Percentiles rank a stretch among this genome's conserved stretches.
These are phyloP conservation scores for Sarcomyxa edulis DNA, from an alignment of 768 basidiomycete genomes.

Conservation along the genomic window DNA sequence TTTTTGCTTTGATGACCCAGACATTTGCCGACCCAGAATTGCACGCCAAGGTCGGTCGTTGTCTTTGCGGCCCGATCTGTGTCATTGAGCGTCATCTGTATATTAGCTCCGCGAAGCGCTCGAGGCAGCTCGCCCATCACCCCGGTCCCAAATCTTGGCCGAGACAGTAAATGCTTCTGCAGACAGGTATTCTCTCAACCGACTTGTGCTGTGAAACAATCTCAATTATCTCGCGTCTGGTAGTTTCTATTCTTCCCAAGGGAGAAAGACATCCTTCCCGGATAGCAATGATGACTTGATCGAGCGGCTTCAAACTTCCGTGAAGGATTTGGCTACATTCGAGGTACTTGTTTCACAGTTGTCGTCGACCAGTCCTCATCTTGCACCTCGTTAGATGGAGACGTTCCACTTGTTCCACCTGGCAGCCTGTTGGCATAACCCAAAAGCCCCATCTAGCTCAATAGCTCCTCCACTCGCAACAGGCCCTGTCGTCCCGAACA, in stretches of 20 bases:
- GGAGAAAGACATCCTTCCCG: constrained; percentile 74
- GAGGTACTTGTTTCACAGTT: constrained; percentile 42
- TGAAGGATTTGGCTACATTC: constrained; percentile 55
- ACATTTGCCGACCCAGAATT: constrained; percentile 55
- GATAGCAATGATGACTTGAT: constrained; percentile 69
- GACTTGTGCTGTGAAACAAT: no score
- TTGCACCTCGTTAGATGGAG: constrained; percentile 57
- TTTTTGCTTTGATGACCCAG: constrained; percentile 30
- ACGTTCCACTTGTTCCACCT: constrained; percentile 80
- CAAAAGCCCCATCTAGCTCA: constrained; percentile 15
- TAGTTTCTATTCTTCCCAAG: constrained; percentile 87
- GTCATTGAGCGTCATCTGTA: no score
- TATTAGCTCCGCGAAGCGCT: constrained; percentile 43
- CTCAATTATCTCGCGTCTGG: constrained; percentile 5
- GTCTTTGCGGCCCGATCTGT: no score
- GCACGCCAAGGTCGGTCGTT: constrained; percentile 38
- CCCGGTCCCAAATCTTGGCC: constrained; percentile 31
- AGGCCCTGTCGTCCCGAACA: constrained; percentile 34
- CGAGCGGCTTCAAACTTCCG: constrained; percentile 41
- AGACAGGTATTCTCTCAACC: constrained; percentile 77
- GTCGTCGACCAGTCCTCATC: constrained; percentile 1
- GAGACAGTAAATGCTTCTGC: constrained; percentile 70
- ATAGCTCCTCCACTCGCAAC: constrained; percentile 36
- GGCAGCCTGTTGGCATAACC: constrained; percentile 59
- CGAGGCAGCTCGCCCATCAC: constrained; percentile 37